These are phyloP conservation scores for Cytospora chrysosperma DNA, from an alignment of 2,329 filamentous ascomycete genomes.

Conservation along the genomic window DNA sequence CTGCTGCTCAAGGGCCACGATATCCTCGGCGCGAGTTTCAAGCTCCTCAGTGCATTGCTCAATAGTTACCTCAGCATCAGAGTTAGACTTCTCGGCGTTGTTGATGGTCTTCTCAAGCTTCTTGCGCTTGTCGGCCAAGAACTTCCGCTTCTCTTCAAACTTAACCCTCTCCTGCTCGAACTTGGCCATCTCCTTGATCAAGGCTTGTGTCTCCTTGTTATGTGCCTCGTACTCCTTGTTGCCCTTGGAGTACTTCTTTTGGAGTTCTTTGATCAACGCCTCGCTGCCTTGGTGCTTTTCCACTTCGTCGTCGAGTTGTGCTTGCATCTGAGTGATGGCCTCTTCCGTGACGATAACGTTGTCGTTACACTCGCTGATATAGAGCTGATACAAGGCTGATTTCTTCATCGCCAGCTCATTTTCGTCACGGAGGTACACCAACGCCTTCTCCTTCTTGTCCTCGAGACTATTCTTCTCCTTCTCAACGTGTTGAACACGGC, in stretches of 20 bases:
- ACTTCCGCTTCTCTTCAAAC: slow-evolving; percentile 96
- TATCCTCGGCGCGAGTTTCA: slow-evolving; percentile 71
- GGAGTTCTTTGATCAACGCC: slow-evolving; percentile 83
- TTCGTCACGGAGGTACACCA: slow-evolving; percentile 86
- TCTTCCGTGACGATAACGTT: slow-evolving; percentile 88
- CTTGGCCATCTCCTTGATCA: slow-evolving; percentile 84
- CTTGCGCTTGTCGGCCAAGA: slow-evolving; percentile 84
- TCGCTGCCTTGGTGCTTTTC: slow-evolving; percentile 90
- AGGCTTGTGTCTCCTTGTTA: slow-evolving; percentile 75
- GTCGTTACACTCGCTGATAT: slow-evolving; percentile 82
- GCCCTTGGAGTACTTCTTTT: slow-evolving; percentile 80
- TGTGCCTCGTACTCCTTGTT: slow-evolving; percentile 78
- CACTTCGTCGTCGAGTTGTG: slow-evolving; percentile 79
- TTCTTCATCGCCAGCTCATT: slow-evolving; percentile 91
- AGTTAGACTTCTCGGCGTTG: slow-evolving; percentile 70
- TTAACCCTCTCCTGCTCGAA: slow-evolving; percentile 97
- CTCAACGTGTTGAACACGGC: slow-evolving; percentile 93
- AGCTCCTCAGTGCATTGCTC: slow-evolving; percentile 78
- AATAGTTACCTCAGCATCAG: slow-evolving; percentile 74
- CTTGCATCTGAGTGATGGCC: slow-evolving; percentile 86
- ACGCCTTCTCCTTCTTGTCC: slow-evolving; percentile 93
- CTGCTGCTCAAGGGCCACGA: slow-evolving; percentile 70
- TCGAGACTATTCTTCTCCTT: slow-evolving; percentile 93
- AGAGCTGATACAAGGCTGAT: slow-evolving; percentile 88
- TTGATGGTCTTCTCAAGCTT: slow-evolving; percentile 88